A percentile compares a stretch with the other conserved stretches of the same genome.
Evolutionary conservation across 2,329 filamentous ascomycete species (phyloP).

Genomic region (Pleomassaria siparia): DNA sequence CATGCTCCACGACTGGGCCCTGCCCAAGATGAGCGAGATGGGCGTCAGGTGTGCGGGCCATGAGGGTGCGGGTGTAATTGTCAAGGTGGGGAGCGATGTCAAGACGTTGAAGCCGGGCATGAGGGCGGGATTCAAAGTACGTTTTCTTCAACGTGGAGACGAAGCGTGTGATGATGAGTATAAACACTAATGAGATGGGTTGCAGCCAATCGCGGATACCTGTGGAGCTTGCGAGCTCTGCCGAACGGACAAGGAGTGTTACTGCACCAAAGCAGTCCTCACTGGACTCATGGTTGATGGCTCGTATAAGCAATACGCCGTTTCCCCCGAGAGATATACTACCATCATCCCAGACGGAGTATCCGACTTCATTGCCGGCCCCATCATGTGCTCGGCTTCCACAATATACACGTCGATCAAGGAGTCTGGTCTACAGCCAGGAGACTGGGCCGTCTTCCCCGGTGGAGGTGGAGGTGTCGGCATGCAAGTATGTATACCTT

Average conservation of each 20-base stretch:
- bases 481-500: too few relatives aligned
- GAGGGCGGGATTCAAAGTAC: conserved; percentile 41
- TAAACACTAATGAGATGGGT: too few relatives aligned
- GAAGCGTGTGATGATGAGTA: neutral
- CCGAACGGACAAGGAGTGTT: conserved; percentile 56
- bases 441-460: conserved; percentile 58
- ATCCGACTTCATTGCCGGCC: conserved; percentile 57
- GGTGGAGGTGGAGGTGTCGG: conserved; percentile 59
- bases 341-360: conserved; percentile 59
- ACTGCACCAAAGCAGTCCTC: conserved; percentile 50
- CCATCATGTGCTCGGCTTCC: conserved; percentile 62
- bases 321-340: conserved; percentile 57
- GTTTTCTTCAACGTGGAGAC: conserved; percentile 1
- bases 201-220: too few relatives aligned
- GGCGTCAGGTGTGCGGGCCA: conserved; percentile 54
- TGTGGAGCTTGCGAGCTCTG: conserved; percentile 49
- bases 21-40: conserved; percentile 42
- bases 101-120: conserved; percentile 49
- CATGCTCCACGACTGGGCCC: conserved; percentile 57
- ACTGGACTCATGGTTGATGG: conserved; percentile 49
- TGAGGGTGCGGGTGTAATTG: conserved; percentile 61
- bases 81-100: conserved; percentile 57
- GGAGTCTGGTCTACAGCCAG: conserved; percentile 52
- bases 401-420: conserved; percentile 61
- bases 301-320: conserved; percentile 62